Evolutionary conservation across 805 yeast species (phyloP).

Genomic region (Yamadazyma scolyti): DNA sequence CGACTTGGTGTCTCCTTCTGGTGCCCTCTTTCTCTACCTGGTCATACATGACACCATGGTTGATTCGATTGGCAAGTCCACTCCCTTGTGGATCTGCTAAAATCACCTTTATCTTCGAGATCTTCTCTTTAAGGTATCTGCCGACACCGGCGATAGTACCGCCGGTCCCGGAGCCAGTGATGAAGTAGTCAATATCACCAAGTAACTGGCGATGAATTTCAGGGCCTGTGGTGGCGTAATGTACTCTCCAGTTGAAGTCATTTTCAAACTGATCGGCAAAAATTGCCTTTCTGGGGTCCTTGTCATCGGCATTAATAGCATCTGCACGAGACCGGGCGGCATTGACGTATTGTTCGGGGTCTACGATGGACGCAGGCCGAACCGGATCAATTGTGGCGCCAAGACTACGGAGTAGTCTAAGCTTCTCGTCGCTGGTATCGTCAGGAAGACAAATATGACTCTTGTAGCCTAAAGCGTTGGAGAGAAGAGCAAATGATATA

Average conservation of each 20-base stretch:
- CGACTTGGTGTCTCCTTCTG: slow-evolving; percentile 93
- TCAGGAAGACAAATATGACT: slow-evolving; percentile 95
- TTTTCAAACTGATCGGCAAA: slow-evolving; percentile 97
- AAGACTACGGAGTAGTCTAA: slow-evolving; percentile 62
- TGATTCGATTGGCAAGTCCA: slow-evolving; percentile 81
- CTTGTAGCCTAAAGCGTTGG: slow-evolving; percentile 81
- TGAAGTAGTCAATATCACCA: slow-evolving; percentile 65
- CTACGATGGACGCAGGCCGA: slow-evolving; percentile 92
- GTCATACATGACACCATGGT: slow-evolving; percentile 93
- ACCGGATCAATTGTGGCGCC: slow-evolving; percentile 87
- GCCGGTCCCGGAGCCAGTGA: slow-evolving; percentile 95
- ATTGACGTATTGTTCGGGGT: slow-evolving; percentile 89
- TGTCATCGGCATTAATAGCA: slow-evolving; percentile 37
- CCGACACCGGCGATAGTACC: slow-evolving; percentile 95
- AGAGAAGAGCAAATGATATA: slow-evolving; percentile 86
- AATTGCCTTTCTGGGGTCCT: slow-evolving; percentile 51
- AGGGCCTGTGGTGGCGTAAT: slow-evolving; percentile 84
- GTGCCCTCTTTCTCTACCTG: slow-evolving; percentile 87
- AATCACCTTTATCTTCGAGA: slow-evolving; percentile 45
- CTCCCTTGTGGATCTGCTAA: slow-evolving; percentile 97
- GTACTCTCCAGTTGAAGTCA: slow-evolving; percentile 84
- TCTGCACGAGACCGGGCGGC: slow-evolving; percentile 70
- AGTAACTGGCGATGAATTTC: slow-evolving; percentile 79
- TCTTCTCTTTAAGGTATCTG: slow-evolving; percentile 67
- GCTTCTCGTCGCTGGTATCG: slow-evolving; percentile 84